These are phyloP conservation scores for Pezicula carpinea DNA, from an alignment of 2,329 filamentous ascomycete genomes.

Conservation along the genomic window DNA sequence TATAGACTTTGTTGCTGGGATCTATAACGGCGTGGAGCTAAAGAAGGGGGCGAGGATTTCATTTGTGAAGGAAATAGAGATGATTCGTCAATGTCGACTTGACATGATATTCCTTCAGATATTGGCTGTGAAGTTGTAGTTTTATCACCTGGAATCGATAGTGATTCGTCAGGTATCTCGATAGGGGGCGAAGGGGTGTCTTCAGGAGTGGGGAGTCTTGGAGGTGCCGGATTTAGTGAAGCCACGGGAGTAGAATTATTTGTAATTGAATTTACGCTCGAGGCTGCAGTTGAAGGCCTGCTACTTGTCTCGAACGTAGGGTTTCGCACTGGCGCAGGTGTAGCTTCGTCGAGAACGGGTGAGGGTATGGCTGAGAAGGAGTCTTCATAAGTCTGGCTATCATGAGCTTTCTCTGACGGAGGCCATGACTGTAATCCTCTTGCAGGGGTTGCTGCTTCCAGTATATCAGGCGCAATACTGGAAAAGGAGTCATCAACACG, in stretches of 20 bases:
- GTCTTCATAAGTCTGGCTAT: neutral
- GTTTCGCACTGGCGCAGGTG: neutral
- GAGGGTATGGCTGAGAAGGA: conserved; percentile 8
- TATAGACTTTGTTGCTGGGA: conserved; percentile 22
- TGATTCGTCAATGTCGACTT: conserved; percentile 2
- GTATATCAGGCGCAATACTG: conserved; percentile 3
- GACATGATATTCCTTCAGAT: too few relatives aligned
- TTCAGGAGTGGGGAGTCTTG: conserved; percentile 23
- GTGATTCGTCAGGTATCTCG: conserved; percentile 4
- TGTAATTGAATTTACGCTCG: neutral
- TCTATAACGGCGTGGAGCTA: conserved; percentile 23
- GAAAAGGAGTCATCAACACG: conserved; percentile 21
- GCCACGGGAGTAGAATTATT: too few relatives aligned
- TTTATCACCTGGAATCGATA: neutral
- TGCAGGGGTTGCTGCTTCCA: conserved; percentile 1
- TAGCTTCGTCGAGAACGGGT: conserved; percentile 4
- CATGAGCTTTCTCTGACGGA: neutral
- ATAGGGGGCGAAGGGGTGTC: conserved; percentile 25
- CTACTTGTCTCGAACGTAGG: neutral
- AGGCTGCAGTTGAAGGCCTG: neutral
- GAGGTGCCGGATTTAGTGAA: neutral
- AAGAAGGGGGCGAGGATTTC: conserved; percentile 26
- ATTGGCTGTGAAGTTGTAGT: neutral
- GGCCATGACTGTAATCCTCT: too few relatives aligned
- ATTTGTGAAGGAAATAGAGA: conserved; percentile 20